Evolutionary conservation across 1,139 yeast genomes (phyloP).

Genomic region (Hansenula lynferdii): DNA sequence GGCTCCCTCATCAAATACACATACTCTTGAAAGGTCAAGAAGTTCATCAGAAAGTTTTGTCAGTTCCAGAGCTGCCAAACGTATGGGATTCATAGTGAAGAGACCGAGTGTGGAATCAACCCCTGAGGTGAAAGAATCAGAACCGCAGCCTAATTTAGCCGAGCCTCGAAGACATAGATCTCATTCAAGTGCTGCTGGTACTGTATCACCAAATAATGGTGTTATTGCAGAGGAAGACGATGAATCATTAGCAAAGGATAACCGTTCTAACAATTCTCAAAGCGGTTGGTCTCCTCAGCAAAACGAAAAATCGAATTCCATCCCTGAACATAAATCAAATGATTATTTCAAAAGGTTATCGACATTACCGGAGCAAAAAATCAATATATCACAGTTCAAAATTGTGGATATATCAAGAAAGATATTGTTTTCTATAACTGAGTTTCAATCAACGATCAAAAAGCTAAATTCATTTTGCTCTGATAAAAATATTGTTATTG

Average conservation of each 20-base stretch:
- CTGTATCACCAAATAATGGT: slow-evolving; percentile 5
- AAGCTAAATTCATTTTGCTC: slow-evolving; percentile 63
- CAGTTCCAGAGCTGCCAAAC: slow-evolving; percentile 53
- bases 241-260: not conserved
- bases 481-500: slow-evolving; percentile 57
- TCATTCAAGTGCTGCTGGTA: slow-evolving; percentile 11
- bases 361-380: slow-evolving; percentile 51
- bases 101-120: slow-evolving; percentile 24
- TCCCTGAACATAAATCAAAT: slow-evolving; percentile 44
- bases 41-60: slow-evolving; percentile 53
- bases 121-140: slow-evolving; percentile 19
- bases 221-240: slow-evolving; percentile 1
- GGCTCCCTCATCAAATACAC: slow-evolving; percentile 8
- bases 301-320: slow-evolving; percentile 12
- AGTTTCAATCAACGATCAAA: slow-evolving; percentile 63
- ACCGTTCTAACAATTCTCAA: not conserved
- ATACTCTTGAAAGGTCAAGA: slow-evolving; percentile 38
- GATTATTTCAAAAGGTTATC: slow-evolving; percentile 72
- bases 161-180: slow-evolving; percentile 17
- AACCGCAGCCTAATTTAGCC: slow-evolving; percentile 20
- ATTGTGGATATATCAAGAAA: slow-evolving; percentile 52
- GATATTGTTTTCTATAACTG: slow-evolving; percentile 57
- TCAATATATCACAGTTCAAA: slow-evolving; percentile 12
- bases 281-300: slow-evolving; percentile 9
- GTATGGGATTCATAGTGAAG: slow-evolving; percentile 65